Evolutionary conservation across 805 yeast species (phyloP), one percentile per base, ranked within the genome.

Genomic region (Candida silvicultrix): DNA sequence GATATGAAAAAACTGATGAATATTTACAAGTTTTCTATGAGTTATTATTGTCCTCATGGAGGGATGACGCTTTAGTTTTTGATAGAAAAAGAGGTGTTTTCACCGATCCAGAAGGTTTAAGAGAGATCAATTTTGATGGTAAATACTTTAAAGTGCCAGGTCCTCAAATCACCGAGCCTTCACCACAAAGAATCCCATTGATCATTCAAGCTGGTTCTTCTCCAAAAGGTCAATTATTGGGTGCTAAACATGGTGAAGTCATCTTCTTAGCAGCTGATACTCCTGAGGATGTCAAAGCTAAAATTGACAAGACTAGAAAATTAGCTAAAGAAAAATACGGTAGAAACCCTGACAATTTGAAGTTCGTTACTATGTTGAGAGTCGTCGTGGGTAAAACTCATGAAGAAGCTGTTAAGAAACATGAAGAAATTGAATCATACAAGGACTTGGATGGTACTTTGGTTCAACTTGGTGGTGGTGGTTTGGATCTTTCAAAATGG

Each of bases 201-300:
- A 54, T 70, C 40, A 60, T 70, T 38, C 74, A 70, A 53, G 74
- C 74, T 1, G 74, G 74, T 3, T 56, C 69, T 28, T 68, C 73
- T 14, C 50, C 60, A 14, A 59, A 58, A 19, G 74, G 74, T 16
- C 58, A 60, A 38, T 65, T 64, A 14, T 64, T 67, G 50, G 74
- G 71, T 10, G 73, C 74, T 15, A 62, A 63, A 45, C 63, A 68
- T 52, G 74, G 73, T 4, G 74, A 70, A 49, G 36, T 55, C 3
- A 64, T 67, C 14, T 67, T 68, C 47, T 58, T 67, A 18, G 53
- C 60, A n/a, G 57, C 58, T 16, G 57, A 57, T 39, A 54, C 65
- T 21, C 63, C 62, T 35, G 67, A 69, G 43, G 70, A 64, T 44
- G 74, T 74, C 7, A 60, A 49, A 35, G 58, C 49, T 9, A 68